Percentiles rank a stretch among this genome's conserved stretches.
Conservation (phyloP, 805 yeast species). For the Candida easanensis region DNA sequence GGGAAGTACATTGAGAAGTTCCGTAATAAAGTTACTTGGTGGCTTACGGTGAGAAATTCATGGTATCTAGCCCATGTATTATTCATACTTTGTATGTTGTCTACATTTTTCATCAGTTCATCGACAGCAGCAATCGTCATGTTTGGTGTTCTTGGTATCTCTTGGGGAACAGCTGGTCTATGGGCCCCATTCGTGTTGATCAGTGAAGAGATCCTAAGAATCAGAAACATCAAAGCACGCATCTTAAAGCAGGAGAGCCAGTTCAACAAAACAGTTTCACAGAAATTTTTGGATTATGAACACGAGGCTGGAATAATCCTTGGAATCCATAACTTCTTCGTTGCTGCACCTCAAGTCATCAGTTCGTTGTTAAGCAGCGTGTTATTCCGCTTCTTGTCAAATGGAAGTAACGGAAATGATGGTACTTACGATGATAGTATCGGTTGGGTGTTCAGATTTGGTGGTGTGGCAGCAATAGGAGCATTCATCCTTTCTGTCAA, state of each 20-base stretch:
- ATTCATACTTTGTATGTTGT: constrained; percentile 45
- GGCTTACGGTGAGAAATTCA: constrained; percentile 35
- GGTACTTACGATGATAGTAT: constrained; percentile 39
- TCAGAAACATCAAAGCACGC: constrained; percentile 43
- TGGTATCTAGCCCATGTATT: constrained; percentile 53
- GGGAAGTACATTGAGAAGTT: constrained; percentile 11
- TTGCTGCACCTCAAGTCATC: constrained; percentile 55
- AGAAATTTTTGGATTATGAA: constrained; percentile 39
- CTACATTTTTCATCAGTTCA: constrained; percentile 43
- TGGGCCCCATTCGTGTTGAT: constrained; percentile 68
- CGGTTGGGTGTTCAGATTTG: constrained; percentile 57
- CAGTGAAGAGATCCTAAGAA: constrained; percentile 53
- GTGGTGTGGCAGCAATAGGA: constrained; percentile 48
- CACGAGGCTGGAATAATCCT: constrained; percentile 55
- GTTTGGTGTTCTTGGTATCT: constrained; percentile 52
- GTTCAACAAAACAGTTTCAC: constrained; percentile 21
- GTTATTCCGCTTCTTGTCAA: constrained; percentile 39
- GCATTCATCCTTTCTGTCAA: constrained; percentile 42
- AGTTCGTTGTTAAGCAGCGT: constrained; percentile 48
- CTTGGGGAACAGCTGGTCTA: constrained; percentile 58
- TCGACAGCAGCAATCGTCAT: constrained; percentile 44
- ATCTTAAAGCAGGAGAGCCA: constrained; percentile 18
- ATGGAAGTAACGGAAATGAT: constrained; percentile 20
- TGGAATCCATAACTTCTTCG: constrained; percentile 57
- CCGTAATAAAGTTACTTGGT: constrained; percentile 14